phyloP scores from a whole-genome alignment of 2,329 filamentous ascomycete genomes.

The Xylariaceae sp. region DNA sequence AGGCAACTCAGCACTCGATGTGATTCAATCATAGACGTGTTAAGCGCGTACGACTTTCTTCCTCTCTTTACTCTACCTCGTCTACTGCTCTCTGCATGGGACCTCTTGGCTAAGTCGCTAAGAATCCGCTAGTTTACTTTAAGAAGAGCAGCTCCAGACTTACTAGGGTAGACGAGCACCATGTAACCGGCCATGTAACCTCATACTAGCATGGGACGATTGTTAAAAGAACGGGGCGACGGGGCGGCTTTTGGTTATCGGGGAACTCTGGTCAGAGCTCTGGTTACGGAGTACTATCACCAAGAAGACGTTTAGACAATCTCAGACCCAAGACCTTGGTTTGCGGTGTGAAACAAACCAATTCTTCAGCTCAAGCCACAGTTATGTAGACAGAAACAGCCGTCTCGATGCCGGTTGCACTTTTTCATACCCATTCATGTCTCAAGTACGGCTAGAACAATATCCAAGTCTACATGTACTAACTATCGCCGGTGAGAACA shows the following conservation, averaged over 20 bases:
- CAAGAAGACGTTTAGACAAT: neutral
- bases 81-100: conserved; percentile 2
- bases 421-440: too few relatives aligned
- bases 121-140: neutral
- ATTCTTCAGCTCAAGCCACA: conserved; percentile 19
- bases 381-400: neutral
- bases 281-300: too few relatives aligned
- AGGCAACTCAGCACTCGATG: neutral
- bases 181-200: conserved; percentile 21
- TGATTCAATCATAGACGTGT: neutral
- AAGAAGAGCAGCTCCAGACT: neutral
- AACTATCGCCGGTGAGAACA: too few relatives aligned
- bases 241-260: neutral
- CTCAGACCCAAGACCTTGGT: neutral
- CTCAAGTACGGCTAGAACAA: too few relatives aligned
- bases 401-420: neutral
- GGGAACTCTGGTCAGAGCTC: too few relatives aligned
- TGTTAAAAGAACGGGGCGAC: conserved; percentile 1
- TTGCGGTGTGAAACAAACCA: neutral
- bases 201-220: neutral
- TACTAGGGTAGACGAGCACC: neutral
- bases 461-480: too few relatives aligned
- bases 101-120: conserved; percentile 2
- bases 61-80: neutral
- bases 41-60: conserved; percentile 13